Base-by-base conservation (phyloP, 2,329 filamentous ascomycete species). In the Fusarium verticillioides region DNA sequence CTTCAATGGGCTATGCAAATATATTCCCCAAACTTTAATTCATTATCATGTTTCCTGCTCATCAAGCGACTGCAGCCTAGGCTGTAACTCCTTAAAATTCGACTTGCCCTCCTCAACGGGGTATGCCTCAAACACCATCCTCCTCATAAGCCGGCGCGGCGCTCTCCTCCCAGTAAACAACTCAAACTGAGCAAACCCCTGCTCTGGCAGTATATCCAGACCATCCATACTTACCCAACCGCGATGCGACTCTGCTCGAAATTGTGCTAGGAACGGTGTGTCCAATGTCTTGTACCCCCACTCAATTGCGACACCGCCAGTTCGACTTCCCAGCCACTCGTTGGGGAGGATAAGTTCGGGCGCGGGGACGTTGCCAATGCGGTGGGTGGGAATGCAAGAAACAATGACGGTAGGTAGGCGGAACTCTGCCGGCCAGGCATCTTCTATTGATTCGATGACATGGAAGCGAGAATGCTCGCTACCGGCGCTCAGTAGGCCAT, bases 141-240 rank as follows among this genome's bases (percentile, higher is more conserved):
- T 85, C 69, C 92, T 87, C 93, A 96, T 95, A 42, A 93, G 81
- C 49, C 89, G 84, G 32, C 93, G 87, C 9, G 81, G 81, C 1
- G 82, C 81, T 54, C 80, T 69, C 12, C 80, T 86, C 1, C 93
- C 93, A 0, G 93, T 95, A 79, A 95, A 94, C 5, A 95, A 82
- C 81, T 96, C 93, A 77, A 95, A 96, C 76, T 95, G 93, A 2
- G 93, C 93, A 81, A 93, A 93, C 0, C 92, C 93, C 78, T 95
- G 93, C 79, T 95, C 93, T 1, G 92, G 92, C 19, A 96, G 81
- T 52, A 95, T 86, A 75, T 95, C 93, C 18, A 95, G 83, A 0
- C 93, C 93, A 76, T 95, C 92, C 81, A 95, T 89, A 23, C 93
- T 86, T 0, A 94, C 91, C 93, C 93, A 95, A 44, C 93, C 87